phyloP scores from a whole-genome alignment of 106 monocot species.

The Hemerocallis citrina region DNA sequence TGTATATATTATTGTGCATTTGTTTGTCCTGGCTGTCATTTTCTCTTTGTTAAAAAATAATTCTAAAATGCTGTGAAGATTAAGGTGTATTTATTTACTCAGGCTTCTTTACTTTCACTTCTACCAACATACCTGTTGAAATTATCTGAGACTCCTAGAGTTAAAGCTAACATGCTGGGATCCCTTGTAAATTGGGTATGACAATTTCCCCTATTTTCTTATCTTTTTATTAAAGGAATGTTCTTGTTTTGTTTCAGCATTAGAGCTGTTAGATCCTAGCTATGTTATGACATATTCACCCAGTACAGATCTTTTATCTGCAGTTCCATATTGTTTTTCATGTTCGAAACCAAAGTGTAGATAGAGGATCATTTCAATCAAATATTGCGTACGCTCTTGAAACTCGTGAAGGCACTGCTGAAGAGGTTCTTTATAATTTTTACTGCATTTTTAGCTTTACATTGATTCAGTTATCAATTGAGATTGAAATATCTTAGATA shows the following conservation, averaged over 20 bases:
- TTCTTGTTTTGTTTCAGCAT: too few relatives aligned
- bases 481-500: too few relatives aligned
- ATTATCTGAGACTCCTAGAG: conserved; percentile 34
- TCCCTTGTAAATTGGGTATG: conserved; percentile 84
- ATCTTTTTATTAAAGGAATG: background rate
- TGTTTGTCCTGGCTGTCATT: background rate
- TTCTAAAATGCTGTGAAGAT: background rate
- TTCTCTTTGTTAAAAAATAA: background rate
- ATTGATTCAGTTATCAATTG: background rate
- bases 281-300: background rate
- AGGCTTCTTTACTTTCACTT: conserved; percentile 96
- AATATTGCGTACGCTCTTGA: conserved; percentile 69
- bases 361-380: conserved; percentile 49
- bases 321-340: conserved; percentile 68
- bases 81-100: conserved; percentile 13
- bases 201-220: background rate
- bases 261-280: background rate
- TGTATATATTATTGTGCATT: background rate
- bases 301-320: conserved; percentile 16
- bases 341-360: conserved; percentile 31
- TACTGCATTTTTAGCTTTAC: background rate
- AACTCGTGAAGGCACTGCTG: conserved; percentile 64
- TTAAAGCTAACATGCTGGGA: conserved; percentile 39
- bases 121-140: conserved; percentile 55
- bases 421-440: conserved; percentile 57